Conservation (phyloP, 306 rosid species). For the Cyclanthera cordifolia region DNA sequence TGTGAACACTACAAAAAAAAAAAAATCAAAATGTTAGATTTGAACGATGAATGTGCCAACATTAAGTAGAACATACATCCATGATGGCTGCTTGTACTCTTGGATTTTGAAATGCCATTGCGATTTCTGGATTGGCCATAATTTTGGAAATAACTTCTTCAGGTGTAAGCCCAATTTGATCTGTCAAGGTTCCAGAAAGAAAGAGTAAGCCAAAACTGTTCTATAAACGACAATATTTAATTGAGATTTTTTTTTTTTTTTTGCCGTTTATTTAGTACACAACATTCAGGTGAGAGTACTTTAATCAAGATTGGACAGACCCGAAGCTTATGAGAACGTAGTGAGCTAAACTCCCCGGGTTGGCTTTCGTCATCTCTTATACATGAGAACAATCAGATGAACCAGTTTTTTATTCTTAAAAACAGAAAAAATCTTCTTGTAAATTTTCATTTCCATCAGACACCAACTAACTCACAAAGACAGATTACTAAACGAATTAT, state of each 20-base stretch:
- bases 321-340: too few species aligned
- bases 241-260: neutral
- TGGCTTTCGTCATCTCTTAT: neutral
- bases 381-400: neutral
- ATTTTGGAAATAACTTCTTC: constrained; percentile 91
- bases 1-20: constrained; percentile 78
- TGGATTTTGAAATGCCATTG: constrained; percentile 95
- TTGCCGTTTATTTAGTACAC: too few species aligned
- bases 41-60: neutral
- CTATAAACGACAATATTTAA: neutral
- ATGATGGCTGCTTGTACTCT: constrained; percentile 95
- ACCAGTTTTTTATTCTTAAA: neutral
- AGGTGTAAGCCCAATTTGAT: constrained; percentile 92
- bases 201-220: neutral
- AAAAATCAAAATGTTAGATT: constrained; percentile 17
- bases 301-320: too few species aligned
- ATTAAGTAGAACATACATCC: constrained; percentile 60
- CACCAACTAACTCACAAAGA: neutral
- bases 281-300: too few species aligned
- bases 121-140: constrained; percentile 93
- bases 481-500: neutral
- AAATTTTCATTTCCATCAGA: neutral
- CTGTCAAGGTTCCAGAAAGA: constrained; percentile 28
- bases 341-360: too few species aligned
- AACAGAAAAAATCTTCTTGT: neutral